phyloP scores from a whole-genome alignment of 139 green algal genomes.

The Chlorella sp. region DNA sequence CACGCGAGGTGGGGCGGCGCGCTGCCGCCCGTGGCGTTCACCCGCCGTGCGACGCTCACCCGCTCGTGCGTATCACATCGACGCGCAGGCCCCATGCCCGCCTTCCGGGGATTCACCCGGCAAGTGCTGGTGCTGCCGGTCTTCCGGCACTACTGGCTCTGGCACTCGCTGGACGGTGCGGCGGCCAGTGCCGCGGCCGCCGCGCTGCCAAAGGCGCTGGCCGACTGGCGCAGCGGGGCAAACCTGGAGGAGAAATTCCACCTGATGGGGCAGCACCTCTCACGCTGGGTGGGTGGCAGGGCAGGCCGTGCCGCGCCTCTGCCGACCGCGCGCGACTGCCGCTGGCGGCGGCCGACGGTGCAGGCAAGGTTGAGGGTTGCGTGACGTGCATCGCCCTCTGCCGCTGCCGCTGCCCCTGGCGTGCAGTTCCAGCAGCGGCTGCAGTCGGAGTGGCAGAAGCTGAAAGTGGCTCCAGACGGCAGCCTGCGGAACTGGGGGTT shows the following conservation, averaged over 20 bases:
- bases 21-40: too few relatives aligned
- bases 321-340: too few relatives aligned
- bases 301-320: not conserved
- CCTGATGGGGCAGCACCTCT: constrained; percentile 6
- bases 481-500: constrained; percentile 40
- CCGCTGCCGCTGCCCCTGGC: not conserved
- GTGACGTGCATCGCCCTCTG: not conserved
- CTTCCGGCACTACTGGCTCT: constrained; percentile 49
- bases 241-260: constrained; percentile 37
- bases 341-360: too few relatives aligned
- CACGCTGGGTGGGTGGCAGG: not conserved
- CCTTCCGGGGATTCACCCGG: too few relatives aligned
- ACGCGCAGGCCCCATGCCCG: too few relatives aligned
- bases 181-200: not conserved
- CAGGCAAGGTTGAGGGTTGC: not conserved
- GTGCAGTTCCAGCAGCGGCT: constrained; percentile 24
- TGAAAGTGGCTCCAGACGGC: constrained; percentile 42
- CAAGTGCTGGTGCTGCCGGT: constrained; percentile 49
- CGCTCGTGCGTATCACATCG: too few relatives aligned
- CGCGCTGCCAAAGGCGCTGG: too few relatives aligned
- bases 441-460: constrained; percentile 48
- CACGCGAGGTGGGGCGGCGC: too few relatives aligned
- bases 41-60: too few relatives aligned
- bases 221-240: constrained; percentile 27
- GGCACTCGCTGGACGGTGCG: constrained; percentile 23